These are phyloP conservation scores for Akanthomyces dipterigenus DNA, from an alignment of 2,329 filamentous ascomycete species.

Conservation along the genomic window DNA sequence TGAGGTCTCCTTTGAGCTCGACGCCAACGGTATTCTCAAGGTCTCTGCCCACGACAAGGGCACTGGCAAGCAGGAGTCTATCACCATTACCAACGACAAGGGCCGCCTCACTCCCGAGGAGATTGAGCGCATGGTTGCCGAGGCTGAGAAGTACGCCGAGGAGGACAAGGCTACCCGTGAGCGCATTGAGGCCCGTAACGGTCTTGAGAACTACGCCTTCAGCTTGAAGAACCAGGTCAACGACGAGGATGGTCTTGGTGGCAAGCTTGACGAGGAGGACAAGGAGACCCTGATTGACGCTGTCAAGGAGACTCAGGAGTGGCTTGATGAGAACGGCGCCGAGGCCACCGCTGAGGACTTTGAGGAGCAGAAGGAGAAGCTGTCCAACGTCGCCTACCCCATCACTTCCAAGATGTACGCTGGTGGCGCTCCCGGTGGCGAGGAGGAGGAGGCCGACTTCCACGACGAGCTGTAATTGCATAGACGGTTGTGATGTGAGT, in stretches of 20 bases:
- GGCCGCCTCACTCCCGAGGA: conserved; percentile 92
- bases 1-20: conserved; percentile 94
- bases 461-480: conserved; percentile 74
- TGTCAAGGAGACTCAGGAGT: conserved; percentile 93
- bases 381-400: conserved; percentile 91
- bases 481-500: conserved; percentile 19
- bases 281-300: conserved; percentile 96
- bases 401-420: conserved; percentile 98
- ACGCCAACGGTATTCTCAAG: conserved; percentile 97
- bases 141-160: conserved; percentile 97
- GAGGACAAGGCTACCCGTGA: conserved; percentile 98
- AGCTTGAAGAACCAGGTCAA: conserved; percentile 98
- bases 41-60: conserved; percentile 96
- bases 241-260: conserved; percentile 91
- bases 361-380: conserved; percentile 99
- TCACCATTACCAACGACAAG: conserved; percentile 99
- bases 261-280: conserved; percentile 97
- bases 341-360: conserved; percentile 88
- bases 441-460: conserved; percentile 63
- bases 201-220: conserved; percentile 98
- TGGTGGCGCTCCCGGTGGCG: conserved; percentile 53
- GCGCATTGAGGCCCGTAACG: conserved; percentile 94
- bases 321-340: conserved; percentile 91
- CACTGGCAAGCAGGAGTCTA: conserved; percentile 93
- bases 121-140: conserved; percentile 97